Evolutionary conservation across 2,329 filamentous ascomycete species (phyloP), one percentile per base, ranked within the genome.

Genomic region (Pseudopithomyces chartarum): DNA sequence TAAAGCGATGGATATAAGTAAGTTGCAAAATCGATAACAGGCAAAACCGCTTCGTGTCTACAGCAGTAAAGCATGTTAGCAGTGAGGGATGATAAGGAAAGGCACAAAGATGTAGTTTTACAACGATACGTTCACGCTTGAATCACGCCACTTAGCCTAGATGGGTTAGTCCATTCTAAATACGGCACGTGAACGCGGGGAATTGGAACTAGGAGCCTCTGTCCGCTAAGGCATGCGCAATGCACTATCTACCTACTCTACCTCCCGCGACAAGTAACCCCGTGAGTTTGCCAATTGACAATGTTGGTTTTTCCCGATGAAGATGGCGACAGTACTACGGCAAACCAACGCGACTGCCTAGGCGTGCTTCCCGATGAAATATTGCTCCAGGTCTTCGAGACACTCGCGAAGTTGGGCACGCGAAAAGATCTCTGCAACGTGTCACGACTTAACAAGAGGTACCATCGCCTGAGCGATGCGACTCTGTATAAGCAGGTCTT

Each of bases 401-500:
- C 56, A 4, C 57, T 73, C 42, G 68, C 65, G 8, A 58, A 58
- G 32, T 52, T 61, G 12, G 67, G 68, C 7, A 69, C 67, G 55
- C 64, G 65, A 51, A 51, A 51, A 39, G 63, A 67, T 38, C 57
- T 73, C 42, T 71, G 66, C 61, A 66, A 62, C 53, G 66, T 71
- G 38, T 70, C 66, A 33, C 62, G 65, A 36, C 54, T 71, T 46
- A 71, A 70, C 61, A 67, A 66, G 51, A 66, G 59, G 53, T 71
- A 64, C 57, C 69, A 71, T 48, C 63, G 63, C 40, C 62, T 73
- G 22, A 69, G 67, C 60, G 70, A 73, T 42, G 68, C 68, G 3
- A 61, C 71, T 2, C 56, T 73, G 4, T 73, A 73, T 59, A 70
- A 71, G 38, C 69, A 67, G 46, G 68, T 73, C 15, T 54, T 70